Evolutionary conservation across 495 filamentous ascomycete species (phyloP).

Genomic region (Mycothermus thermophilus): DNA sequence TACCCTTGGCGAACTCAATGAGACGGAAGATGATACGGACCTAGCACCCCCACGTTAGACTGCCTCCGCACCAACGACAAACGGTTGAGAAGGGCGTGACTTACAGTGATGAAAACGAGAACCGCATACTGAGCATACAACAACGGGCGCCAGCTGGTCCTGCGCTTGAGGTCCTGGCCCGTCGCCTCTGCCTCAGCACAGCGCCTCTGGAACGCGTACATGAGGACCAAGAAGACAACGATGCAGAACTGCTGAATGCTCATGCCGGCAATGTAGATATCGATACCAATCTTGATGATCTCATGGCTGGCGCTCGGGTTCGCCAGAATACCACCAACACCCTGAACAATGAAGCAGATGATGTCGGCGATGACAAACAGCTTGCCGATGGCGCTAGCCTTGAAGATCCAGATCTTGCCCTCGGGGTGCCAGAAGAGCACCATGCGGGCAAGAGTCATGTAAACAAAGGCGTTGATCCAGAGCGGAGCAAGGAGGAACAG

Average conservation of each 20-base stretch:
- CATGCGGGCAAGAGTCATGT: slow-evolving; percentile 54
- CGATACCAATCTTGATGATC: slow-evolving; percentile 26
- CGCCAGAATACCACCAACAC: slow-evolving; percentile 35
- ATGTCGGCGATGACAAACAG: slow-evolving; percentile 54
- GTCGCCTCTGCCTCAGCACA: slow-evolving; percentile 14
- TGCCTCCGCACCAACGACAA: background rate
- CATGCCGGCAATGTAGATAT: slow-evolving; percentile 50
- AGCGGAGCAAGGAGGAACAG: slow-evolving; percentile 35
- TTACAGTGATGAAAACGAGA: slow-evolving; percentile 39
- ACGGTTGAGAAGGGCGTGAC: slow-evolving; percentile 3
- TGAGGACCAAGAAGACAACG: slow-evolving; percentile 34
- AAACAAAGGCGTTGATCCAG: slow-evolving; percentile 53
- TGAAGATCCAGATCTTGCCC: slow-evolving; percentile 34
- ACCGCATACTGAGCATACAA: slow-evolving; percentile 38
- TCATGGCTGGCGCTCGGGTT: slow-evolving; percentile 8
- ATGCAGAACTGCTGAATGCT: slow-evolving; percentile 49
- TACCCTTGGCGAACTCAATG: slow-evolving; percentile 37
- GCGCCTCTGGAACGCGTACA: slow-evolving; percentile 32
- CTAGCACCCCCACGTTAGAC: slow-evolving; percentile 5
- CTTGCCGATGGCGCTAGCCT: slow-evolving; percentile 33
- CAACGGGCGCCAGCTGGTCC: slow-evolving; percentile 27
- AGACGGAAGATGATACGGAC: slow-evolving; percentile 48
- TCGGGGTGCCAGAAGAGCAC: slow-evolving; percentile 43
- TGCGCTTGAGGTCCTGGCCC: slow-evolving; percentile 3
- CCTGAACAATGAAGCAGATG: slow-evolving; percentile 49